These are phyloP conservation scores for Pseudofabraea citricarpa DNA, from an alignment of 2,329 filamentous ascomycete genomes.

Conservation along the genomic window DNA sequence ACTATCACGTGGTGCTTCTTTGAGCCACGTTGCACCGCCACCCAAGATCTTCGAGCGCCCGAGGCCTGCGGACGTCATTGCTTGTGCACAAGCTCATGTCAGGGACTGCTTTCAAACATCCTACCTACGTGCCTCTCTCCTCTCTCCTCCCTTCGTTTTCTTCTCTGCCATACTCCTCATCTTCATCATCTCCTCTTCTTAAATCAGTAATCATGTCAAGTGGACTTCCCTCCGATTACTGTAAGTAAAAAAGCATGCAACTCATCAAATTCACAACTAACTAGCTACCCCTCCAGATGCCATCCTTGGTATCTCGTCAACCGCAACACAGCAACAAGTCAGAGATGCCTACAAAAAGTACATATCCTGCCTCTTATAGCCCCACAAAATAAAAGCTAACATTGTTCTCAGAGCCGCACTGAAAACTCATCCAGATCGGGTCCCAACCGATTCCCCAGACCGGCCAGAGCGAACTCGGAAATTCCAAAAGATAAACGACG, in stretches of 20 bases:
- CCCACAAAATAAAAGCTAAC: neutral
- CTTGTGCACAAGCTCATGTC: too few relatives aligned
- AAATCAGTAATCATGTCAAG: constrained; percentile 7
- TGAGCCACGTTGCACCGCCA: too few relatives aligned
- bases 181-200: neutral
- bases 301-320: constrained; percentile 67
- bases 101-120: too few relatives aligned
- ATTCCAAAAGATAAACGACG: constrained; percentile 90
- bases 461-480: constrained; percentile 75
- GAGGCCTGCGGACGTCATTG: too few relatives aligned
- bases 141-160: too few relatives aligned
- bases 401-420: constrained; percentile 64
- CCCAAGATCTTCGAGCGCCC: too few relatives aligned
- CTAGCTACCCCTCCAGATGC: constrained; percentile 47
- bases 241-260: constrained; percentile 24
- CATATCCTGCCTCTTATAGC: constrained; percentile 4
- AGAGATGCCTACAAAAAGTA: constrained; percentile 92
- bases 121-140: too few relatives aligned
- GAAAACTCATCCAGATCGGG: constrained; percentile 90
- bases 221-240: constrained; percentile 33
- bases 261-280: constrained; percentile 5
- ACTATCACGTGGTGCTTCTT: too few relatives aligned
- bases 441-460: constrained; percentile 78
- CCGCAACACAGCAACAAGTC: constrained; percentile 76
- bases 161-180: too few relatives aligned